phyloP scores from a whole-genome alignment of 352 stramenopile species.

The Globisporangium middletonii region DNA sequence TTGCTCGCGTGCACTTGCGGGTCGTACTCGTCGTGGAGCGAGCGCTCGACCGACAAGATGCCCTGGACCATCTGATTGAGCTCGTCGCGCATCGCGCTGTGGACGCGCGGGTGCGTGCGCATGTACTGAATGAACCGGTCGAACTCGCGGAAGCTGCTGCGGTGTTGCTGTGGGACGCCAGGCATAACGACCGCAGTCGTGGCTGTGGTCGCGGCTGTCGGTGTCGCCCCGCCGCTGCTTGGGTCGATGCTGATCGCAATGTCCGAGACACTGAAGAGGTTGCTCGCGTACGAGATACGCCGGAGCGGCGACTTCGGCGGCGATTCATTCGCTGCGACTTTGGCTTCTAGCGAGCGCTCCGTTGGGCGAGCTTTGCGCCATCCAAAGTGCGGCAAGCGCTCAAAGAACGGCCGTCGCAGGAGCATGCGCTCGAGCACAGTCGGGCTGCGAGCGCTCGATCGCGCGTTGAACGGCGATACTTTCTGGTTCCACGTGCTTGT shows the following conservation, averaged over 20 bases:
- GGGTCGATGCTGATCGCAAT: neutral
- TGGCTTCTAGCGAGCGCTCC: neutral
- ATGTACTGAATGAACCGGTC: slow-evolving; percentile 41
- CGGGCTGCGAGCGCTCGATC: neutral
- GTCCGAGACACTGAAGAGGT: slow-evolving; percentile 6
- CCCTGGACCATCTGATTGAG: slow-evolving; percentile 67
- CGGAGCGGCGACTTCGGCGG: slow-evolving; percentile 11
- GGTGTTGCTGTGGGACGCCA: slow-evolving; percentile 13
- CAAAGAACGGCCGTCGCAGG: neutral
- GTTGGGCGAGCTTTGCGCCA: neutral
- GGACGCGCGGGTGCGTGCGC: slow-evolving; percentile 28
- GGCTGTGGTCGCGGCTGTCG: neutral
- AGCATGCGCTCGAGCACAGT: slow-evolving; percentile 4
- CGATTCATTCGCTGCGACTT: slow-evolving; percentile 2
- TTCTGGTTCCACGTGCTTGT: slow-evolving; percentile 1
- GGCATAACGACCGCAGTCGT: neutral
- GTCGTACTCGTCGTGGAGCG: slow-evolving; percentile 43
- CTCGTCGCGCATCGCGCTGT: slow-evolving; percentile 54
- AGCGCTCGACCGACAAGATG: slow-evolving; percentile 46
- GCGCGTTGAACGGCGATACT: neutral
- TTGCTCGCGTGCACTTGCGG: slow-evolving; percentile 32
- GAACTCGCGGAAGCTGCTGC: slow-evolving; percentile 31
- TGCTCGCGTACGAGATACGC: slow-evolving; percentile 5
- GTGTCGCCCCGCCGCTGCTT: neutral
- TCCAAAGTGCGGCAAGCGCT: neutral